Evolutionary conservation across 1,139 yeast species (phyloP), one percentile per base, ranked within the genome.

Genomic region (Magnusiomyces magnusii): DNA sequence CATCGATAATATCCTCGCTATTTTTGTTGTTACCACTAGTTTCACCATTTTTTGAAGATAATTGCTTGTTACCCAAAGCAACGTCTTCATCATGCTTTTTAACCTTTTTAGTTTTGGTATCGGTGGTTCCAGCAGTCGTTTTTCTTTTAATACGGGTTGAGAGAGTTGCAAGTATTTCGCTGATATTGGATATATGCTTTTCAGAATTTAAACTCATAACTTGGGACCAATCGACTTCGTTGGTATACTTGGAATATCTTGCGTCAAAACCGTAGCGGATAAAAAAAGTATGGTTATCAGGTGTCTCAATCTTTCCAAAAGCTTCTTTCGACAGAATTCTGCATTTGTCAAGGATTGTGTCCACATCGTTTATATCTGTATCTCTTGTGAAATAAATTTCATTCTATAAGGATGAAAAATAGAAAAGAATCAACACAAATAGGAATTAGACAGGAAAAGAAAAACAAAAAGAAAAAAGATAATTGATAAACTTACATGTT

Each of bases 361-460:
- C 65, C 31, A 66, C 57, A 5, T 61, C 57, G 47, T 66, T 65
- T 31, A 56, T 55, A 31, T 62, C 65, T 13, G 53, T 57, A 36
- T 67, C 67, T 23, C 56, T 59, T 1, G 69, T 63, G 24, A 64
- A 57, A 53, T 62, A 64, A 7, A 66, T 41, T 51, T 67, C 69
- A 15, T 57, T 42, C 44, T 47, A 47, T 36, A 2, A 39, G 19
- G n/a, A n/a, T n/a, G n/a, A n/a, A n/a, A n/a, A n/a, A n/a, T n/a
- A n/a, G n/a, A n/a, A n/a, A n/a, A n/a, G n/a, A n/a, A n/a, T n/a
- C n/a, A n/a, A n/a, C n/a, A n/a, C n/a, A n/a, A n/a, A n/a, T n/a
- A n/a, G n/a, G n/a, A n/a, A n/a, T n/a, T n/a, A n/a, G n/a, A n/a
- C n/a, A n/a, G n/a, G n/a, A 31, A 9, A 9, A 9, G 36, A 31